Percentiles rank a stretch among this genome's conserved stretches.
Conservation (phyloP, 1,139 yeast species). For the Neolecta irregularis region DNA sequence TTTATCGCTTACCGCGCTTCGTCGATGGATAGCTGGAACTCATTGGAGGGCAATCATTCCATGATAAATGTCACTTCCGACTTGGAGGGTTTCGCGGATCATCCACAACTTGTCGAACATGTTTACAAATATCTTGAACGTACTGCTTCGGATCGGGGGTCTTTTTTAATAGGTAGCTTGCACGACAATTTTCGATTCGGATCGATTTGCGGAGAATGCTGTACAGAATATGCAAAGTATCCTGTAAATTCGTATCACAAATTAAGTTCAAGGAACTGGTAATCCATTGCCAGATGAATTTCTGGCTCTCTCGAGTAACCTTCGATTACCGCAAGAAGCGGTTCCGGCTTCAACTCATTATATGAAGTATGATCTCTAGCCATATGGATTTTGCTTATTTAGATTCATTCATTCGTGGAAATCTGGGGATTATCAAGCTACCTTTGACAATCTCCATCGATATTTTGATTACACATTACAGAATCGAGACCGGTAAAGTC, state of each 20-base stretch:
- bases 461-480: slow-evolving; percentile 81
- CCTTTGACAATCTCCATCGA: slow-evolving; percentile 57
- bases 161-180: not conserved
- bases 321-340: not conserved
- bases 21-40: slow-evolving; percentile 2
- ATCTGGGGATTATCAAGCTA: slow-evolving; percentile 53
- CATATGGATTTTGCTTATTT: not conserved
- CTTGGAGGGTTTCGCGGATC: not conserved
- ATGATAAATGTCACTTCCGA: not conserved
- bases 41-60: not conserved
- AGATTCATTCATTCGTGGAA: slow-evolving; percentile 39
- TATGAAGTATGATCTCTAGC: not conserved
- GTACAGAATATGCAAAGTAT: slow-evolving; percentile 4
- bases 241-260: not conserved
- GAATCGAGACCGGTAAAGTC: slow-evolving; percentile 34
- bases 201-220: not conserved
- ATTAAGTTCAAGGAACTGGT: not conserved
- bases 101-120: not conserved
- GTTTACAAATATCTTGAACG: slow-evolving; percentile 2
- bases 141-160: not conserved
- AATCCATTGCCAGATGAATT: not conserved
- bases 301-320: not conserved
- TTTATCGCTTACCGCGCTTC: slow-evolving; percentile 6
- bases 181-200: slow-evolving; percentile 1
- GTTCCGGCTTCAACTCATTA: not conserved